phyloP scores from a whole-genome alignment of 805 yeast species.

The Candida sphagnicola region DNA sequence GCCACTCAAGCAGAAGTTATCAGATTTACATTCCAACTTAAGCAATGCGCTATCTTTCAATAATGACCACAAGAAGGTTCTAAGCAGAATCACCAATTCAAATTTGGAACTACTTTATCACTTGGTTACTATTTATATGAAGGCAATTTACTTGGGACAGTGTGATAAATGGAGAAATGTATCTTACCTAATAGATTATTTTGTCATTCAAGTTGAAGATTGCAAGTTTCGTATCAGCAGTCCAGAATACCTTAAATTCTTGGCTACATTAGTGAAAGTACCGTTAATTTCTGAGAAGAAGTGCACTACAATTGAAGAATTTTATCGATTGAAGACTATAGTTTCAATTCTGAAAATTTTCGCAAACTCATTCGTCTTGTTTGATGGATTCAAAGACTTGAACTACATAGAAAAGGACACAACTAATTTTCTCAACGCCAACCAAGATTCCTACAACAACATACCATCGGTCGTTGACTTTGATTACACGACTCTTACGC shows the following conservation, averaged over 20 bases:
- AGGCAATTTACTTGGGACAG: constrained; percentile 15
- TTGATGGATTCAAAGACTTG: constrained; percentile 34
- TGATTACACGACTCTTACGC: constrained; percentile 4
- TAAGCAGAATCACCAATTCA: constrained; percentile 21
- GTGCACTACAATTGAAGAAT: constrained; percentile 3
- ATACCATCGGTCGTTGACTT: constrained; percentile 1
- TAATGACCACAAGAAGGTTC: constrained; percentile 13
- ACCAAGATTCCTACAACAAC: background rate
- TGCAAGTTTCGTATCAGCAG: constrained; percentile 15
- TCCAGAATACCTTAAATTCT: constrained; percentile 17
- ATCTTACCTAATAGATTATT: constrained; percentile 18
- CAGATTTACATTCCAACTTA: constrained; percentile 7
- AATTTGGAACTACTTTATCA: constrained; percentile 22
- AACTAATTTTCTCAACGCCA: background rate
- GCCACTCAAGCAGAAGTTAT: constrained; percentile 19
- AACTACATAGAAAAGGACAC: constrained; percentile 5
- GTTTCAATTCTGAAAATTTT: constrained; percentile 13
- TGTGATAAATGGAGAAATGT: constrained; percentile 28
- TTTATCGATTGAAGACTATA: constrained; percentile 6
- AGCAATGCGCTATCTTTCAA: constrained; percentile 9
- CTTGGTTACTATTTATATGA: constrained; percentile 25
- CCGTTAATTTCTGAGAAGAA: constrained; percentile 9
- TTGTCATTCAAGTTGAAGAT: constrained; percentile 10
- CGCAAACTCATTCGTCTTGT: constrained; percentile 14
- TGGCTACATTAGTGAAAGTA: constrained; percentile 19